Evolutionary conservation across 768 basidiomycete species (phyloP).

Genomic region (Calocera cornea): DNA sequence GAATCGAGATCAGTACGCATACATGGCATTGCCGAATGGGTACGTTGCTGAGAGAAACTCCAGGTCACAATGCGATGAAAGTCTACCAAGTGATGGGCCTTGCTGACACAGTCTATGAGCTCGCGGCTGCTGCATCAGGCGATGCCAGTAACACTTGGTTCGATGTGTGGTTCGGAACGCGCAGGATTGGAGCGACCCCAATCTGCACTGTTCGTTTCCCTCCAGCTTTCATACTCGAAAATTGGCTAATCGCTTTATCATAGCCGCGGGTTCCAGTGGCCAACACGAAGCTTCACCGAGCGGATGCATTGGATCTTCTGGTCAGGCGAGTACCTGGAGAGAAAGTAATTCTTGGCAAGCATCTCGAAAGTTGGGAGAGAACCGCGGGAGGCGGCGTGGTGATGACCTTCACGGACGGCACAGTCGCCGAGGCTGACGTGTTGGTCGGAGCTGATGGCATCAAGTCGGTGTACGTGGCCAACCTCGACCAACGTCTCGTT

Average conservation of each 20-base stretch:
- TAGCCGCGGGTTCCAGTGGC: not conserved
- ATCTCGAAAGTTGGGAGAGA: not conserved
- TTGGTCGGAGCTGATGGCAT: not conserved
- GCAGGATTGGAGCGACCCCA: not conserved
- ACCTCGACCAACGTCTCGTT: not conserved
- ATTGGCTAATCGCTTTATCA: too few relatives aligned
- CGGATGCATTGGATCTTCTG: not conserved
- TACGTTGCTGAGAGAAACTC: not conserved
- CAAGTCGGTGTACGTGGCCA: not conserved
- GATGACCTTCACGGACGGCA: not conserved
- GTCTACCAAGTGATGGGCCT: not conserved
- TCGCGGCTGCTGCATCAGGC: not conserved
- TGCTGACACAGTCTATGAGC: not conserved
- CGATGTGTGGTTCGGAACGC: not conserved
- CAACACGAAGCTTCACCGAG: not conserved
- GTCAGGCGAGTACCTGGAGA: not conserved
- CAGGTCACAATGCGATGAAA: not conserved
- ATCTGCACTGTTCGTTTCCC: not conserved
- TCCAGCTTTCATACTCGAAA: not conserved
- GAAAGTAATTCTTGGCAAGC: not conserved
- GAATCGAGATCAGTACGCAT: not conserved
- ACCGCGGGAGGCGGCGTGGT: constrained; percentile 21
- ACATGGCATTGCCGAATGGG: not conserved
- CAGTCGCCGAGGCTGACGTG: not conserved
- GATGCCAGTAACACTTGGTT: not conserved